These are phyloP conservation scores for Endocalyx cinctus DNA, from an alignment of 2,329 filamentous ascomycete genomes.

Conservation along the genomic window DNA sequence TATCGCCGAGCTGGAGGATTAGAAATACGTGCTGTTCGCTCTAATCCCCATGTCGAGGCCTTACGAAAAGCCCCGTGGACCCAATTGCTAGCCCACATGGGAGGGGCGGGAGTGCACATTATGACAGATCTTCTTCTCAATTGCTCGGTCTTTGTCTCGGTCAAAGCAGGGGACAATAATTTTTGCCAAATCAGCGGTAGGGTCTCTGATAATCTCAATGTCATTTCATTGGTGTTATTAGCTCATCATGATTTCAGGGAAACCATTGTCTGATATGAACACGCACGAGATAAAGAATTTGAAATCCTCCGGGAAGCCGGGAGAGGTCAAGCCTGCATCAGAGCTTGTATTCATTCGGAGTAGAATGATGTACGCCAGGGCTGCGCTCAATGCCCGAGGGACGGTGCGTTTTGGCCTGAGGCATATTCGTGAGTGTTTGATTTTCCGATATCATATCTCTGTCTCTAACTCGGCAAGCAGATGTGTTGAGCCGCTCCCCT, in stretches of 20 bases:
- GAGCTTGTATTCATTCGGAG: slow-evolving; percentile 74
- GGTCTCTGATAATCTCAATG: slow-evolving; percentile 17
- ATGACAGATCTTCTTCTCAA: slow-evolving; percentile 75
- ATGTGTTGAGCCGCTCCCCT: slow-evolving; percentile 72
- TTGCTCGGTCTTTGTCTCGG: slow-evolving; percentile 66
- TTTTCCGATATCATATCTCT: too few species aligned
- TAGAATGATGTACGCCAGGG: slow-evolving; percentile 80
- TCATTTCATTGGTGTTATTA: too few species aligned
- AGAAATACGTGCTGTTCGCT: slow-evolving; percentile 58
- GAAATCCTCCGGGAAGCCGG: slow-evolving; percentile 2
- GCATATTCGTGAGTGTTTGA: slow-evolving; percentile 67
- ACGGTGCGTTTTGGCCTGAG: slow-evolving; percentile 69
- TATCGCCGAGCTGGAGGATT: slow-evolving; percentile 51
- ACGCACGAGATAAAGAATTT: slow-evolving; percentile 11
- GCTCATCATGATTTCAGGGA: slow-evolving; percentile 36
- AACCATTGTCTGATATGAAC: slow-evolving; percentile 46
- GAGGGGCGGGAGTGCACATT: slow-evolving; percentile 67
- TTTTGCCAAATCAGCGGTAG: slow-evolving; percentile 76
- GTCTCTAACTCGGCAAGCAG: too few species aligned
- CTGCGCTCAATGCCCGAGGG: slow-evolving; percentile 64
- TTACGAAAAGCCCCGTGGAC: slow-evolving; percentile 73
- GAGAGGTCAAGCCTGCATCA: slow-evolving; percentile 34
- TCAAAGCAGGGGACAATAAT: slow-evolving; percentile 58
- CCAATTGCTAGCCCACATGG: slow-evolving; percentile 67
- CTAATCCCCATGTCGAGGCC: slow-evolving; percentile 64